Base-by-base conservation (phyloP, 352 stramenopile species). In the Globisporangium polare region DNA sequence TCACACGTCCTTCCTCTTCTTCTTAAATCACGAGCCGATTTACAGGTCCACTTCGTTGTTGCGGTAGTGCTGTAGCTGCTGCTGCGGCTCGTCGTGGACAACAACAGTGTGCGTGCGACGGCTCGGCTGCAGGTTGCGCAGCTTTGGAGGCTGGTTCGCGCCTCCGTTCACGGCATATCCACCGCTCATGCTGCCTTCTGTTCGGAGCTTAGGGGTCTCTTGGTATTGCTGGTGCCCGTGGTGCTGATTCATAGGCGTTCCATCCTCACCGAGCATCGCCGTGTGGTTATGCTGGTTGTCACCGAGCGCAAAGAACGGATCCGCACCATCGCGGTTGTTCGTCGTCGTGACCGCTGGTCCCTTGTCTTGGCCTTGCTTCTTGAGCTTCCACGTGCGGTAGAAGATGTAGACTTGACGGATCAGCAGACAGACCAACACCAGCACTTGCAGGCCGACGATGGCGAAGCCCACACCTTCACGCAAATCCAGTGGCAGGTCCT, bases 351-450 rank as follows among this genome's bases (percentile, higher is more conserved):
- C 63, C 1, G 62, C 69, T 1, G 66, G 27, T 20, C 29, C 33
- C 57, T 98, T 78, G 81, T 95, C 62, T 37, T 97, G 45, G 27
- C 74, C 72, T 59, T 86, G 70, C 22, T 72, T 73, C 65, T 87
- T 67, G 63, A 95, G 76, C 70, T 93, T 91, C 82, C 83, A 95
- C 58, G 82, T 92, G 47, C 78, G 75, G 73, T 93, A 95, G 67
- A 93, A 93, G 54, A 93, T 93, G 72, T 92, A 95, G 27, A 91
- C 61, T 60, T 93, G 84, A 45, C 86, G 86, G 42, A 92, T 80
- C 75, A 93, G 87, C 22, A 95, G 72, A 58, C 76, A 89, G 45
- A 93, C 59, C 0, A 95, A 72, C 66, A 95, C 86, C 10, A 95
- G 66, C 24, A 90, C 83, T 60, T 95, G 81, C 10, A 95, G 71